These are phyloP conservation scores for Apiospora sp. DNA, from an alignment of 2,329 filamentous ascomycete genomes.

Conservation along the genomic window DNA sequence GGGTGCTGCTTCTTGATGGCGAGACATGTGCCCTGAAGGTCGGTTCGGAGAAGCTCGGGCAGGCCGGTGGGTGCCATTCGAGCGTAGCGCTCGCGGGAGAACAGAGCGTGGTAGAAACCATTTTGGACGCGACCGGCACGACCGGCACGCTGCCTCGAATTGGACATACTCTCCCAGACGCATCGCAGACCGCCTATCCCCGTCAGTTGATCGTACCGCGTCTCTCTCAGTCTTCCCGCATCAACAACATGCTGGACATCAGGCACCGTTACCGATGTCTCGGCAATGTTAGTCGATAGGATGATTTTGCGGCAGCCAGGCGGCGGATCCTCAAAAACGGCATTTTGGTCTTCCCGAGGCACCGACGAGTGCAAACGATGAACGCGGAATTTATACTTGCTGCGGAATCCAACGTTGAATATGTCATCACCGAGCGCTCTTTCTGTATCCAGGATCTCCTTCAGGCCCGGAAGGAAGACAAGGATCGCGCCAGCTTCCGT, in stretches of 20 bases:
- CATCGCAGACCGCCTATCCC: slow-evolving; percentile 48
- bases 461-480: slow-evolving; percentile 55
- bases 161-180: slow-evolving; percentile 56
- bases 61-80: slow-evolving; percentile 37
- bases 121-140: slow-evolving; percentile 56
- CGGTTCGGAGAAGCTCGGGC: slow-evolving; percentile 52
- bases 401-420: slow-evolving; percentile 49
- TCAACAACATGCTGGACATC: slow-evolving; percentile 60
- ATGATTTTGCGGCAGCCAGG: slow-evolving; percentile 55
- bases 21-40: slow-evolving; percentile 54
- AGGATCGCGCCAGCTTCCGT: slow-evolving; percentile 54
- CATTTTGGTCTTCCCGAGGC: slow-evolving; percentile 48
- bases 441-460: slow-evolving; percentile 46
- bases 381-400: slow-evolving; percentile 50
- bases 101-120: slow-evolving; percentile 58
- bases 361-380: slow-evolving; percentile 56
- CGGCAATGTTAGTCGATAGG: slow-evolving; percentile 58
- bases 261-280: slow-evolving; percentile 59
- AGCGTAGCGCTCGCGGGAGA: slow-evolving; percentile 40
- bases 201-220: slow-evolving; percentile 49
- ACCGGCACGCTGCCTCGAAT: slow-evolving; percentile 56
- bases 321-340: slow-evolving; percentile 50
- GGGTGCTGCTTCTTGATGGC: slow-evolving; percentile 50
- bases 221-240: slow-evolving; percentile 47
- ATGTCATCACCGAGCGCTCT: slow-evolving; percentile 39